Base-by-base conservation (phyloP, 306 rosid genomes). In the Quercus wislizeni region DNA sequence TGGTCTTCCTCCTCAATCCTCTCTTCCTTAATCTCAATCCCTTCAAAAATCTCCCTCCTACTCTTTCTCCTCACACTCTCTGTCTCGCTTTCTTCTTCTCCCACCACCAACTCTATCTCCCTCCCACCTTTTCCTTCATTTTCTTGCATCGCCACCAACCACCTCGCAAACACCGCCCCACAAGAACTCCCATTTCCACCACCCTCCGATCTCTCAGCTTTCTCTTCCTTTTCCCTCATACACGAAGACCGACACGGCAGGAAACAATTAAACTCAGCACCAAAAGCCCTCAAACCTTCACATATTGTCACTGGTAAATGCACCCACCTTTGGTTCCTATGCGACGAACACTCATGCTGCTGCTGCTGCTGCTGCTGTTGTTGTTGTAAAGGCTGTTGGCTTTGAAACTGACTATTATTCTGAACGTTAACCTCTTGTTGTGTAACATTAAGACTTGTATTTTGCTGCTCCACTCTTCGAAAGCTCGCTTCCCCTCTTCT, bases 241-340 rank as follows among this genome's bases (percentile, higher is more conserved):
- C 95, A 91, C 41, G 94, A 85, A 49, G 98, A 90, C 76, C 90
- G 85, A 55, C 97, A 93, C 30, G 99, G 99, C 33, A 95, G 76
- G 72, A 95, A 85, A 74, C 99, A 95, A 75, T 81, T 93, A n/a
- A 95, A 87, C 86, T 95, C 97, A 2, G 91, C 78, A 14, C 94
- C 89, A 51, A 88, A 86, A 25, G 86, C 84, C 78, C 89, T 89
- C 80, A 95, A 77, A 54, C 98, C 97, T 25, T 95, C 99, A 43
- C 99, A 95, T 71, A 95, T 90, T 15, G 98, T 90, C 67, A 94
- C 57, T 11, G 98, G 98, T 19, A 94, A 80, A 84, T 94, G 98
- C 76, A 91, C 95, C 99, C 99, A 93, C 75, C 86, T 87, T 78
- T 91, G 97, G 61, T 88, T 90, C 75, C 97, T 79, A 57, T 89